Percentiles rank a stretch among this genome's conserved stretches.
phyloP scores from a whole-genome alignment of 441 rosid genomes.

The Pelargonium citronellum region DNA sequence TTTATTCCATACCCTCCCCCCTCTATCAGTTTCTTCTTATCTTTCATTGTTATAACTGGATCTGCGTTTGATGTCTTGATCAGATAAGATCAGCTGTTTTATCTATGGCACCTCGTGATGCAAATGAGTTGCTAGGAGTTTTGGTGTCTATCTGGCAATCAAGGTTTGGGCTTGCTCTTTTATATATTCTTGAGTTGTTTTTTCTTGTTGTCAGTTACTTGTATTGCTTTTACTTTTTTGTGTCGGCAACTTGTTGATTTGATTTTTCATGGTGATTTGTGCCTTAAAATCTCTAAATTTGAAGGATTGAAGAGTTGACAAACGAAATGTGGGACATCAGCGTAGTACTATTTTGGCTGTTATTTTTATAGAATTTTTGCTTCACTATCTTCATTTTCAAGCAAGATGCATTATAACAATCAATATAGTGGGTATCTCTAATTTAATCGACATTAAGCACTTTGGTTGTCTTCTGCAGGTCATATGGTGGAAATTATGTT shows the following conservation, averaged over 20 bases:
- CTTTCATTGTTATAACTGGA: not conserved
- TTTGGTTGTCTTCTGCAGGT: constrained; percentile 43
- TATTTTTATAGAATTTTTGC: constrained; percentile 10
- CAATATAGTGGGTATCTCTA: constrained; percentile 3
- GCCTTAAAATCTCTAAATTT: not conserved
- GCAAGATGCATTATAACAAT: constrained; percentile 2
- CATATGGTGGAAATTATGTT: constrained; percentile 40
- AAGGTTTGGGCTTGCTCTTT: constrained; percentile 44
- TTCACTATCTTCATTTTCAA: constrained; percentile 6
- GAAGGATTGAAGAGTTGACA: not conserved
- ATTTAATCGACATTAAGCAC: constrained; percentile 8
- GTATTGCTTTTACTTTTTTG: not conserved
- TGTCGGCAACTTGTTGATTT: constrained; percentile 1
- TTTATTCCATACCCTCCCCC: not conserved
- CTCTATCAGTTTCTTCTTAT: not conserved
- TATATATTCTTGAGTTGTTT: not conserved
- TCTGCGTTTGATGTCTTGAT: constrained; percentile 17
- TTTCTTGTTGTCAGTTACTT: constrained; percentile 1
- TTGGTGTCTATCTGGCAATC: constrained; percentile 74
- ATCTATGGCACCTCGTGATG: constrained; percentile 60
- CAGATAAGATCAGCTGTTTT: constrained; percentile 65
- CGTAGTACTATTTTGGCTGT: constrained; percentile 4
- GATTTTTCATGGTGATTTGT: not conserved
- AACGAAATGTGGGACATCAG: not conserved
- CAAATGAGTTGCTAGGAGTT: constrained; percentile 52